phyloP scores from a whole-genome alignment of 805 yeast genomes.

The Blastobotrys mokoenaii region DNA sequence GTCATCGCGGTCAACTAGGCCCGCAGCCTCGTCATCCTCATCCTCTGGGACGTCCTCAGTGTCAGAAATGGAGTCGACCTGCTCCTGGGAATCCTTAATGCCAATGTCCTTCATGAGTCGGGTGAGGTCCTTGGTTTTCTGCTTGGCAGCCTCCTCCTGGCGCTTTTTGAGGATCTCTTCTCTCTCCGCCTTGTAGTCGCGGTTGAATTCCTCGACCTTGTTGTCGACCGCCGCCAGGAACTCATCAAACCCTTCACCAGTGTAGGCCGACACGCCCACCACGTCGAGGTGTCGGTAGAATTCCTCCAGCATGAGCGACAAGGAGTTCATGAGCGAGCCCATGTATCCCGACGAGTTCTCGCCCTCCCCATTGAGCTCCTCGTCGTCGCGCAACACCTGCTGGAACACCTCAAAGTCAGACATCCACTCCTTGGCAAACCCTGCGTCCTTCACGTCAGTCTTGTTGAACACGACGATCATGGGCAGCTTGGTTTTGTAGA shows the following conservation, averaged over 20 bases:
- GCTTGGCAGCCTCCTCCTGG: conserved; percentile 61
- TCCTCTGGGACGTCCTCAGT: conserved; percentile 37
- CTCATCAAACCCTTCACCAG: conserved; percentile 92
- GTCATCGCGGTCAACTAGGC: conserved; percentile 25
- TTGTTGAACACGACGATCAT: conserved; percentile 96
- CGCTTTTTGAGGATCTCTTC: conserved; percentile 71
- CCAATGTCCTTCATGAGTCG: conserved; percentile 84
- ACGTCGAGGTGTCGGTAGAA: conserved; percentile 89
- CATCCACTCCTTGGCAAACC: conserved; percentile 95
- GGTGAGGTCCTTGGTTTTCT: conserved; percentile 62
- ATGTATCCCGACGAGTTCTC: conserved; percentile 74
- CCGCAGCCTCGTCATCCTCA: conserved; percentile 32
- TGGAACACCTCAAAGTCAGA: conserved; percentile 91
- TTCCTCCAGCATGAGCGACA: conserved; percentile 94
- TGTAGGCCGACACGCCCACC: conserved; percentile 84
- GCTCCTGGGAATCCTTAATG: conserved; percentile 38
- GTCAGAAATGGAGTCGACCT: conserved; percentile 47
- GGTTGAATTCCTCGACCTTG: conserved; percentile 81
- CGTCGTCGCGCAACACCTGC: conserved; percentile 57
- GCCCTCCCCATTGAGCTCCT: conserved; percentile 53
- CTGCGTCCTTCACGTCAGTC: conserved; percentile 78
- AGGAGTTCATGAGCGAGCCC: conserved; percentile 87
- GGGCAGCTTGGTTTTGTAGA: conserved; percentile 92
- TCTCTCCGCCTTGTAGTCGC: conserved; percentile 76
- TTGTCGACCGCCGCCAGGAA: conserved; percentile 76